Evolutionary conservation across 768 basidiomycete genomes (phyloP).

Genomic region (Kondoa malvinella): DNA sequence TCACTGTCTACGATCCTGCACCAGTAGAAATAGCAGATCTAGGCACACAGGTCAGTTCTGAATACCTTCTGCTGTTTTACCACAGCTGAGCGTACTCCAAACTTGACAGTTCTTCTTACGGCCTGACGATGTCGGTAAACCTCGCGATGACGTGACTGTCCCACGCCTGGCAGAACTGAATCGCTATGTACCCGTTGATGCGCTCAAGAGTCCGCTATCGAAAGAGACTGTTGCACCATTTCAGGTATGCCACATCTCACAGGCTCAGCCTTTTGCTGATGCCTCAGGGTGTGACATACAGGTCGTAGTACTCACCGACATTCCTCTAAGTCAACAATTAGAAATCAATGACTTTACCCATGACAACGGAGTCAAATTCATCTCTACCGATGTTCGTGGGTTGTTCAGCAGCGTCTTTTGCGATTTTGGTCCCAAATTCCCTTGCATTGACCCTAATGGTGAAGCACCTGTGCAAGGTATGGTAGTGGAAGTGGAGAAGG

Average conservation of each 20-base stretch:
- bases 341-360: slow-evolving; percentile 96
- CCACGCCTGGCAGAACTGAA: slow-evolving; percentile 88
- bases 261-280: slow-evolving; percentile 6
- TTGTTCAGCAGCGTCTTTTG: slow-evolving; percentile 92
- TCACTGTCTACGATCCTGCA: slow-evolving; percentile 86
- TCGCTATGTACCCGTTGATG: slow-evolving; percentile 80
- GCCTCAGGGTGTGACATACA: slow-evolving; percentile 28
- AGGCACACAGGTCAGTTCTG: slow-evolving; percentile 56
- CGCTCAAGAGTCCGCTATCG: slow-evolving; percentile 66
- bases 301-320: slow-evolving; percentile 79
- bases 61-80: background rate
- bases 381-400: slow-evolving; percentile 76
- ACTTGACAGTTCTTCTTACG: slow-evolving; percentile 73
- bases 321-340: slow-evolving; percentile 59
- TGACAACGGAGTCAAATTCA: slow-evolving; percentile 70
- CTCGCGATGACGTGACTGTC: slow-evolving; percentile 66
- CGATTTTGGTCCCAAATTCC: slow-evolving; percentile 88
- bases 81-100: slow-evolving; percentile 2
- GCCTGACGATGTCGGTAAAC: slow-evolving; percentile 65
- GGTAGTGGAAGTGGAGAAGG: slow-evolving; percentile 66
- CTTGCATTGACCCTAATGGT: slow-evolving; percentile 94
- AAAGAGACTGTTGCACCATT: slow-evolving; percentile 69
- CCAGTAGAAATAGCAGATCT: slow-evolving; percentile 74
- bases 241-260: slow-evolving; percentile 44
- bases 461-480: slow-evolving; percentile 85